Conservation (phyloP, 2,329 filamentous ascomycete species). For the Pseudogymnoascus sp. region DNA sequence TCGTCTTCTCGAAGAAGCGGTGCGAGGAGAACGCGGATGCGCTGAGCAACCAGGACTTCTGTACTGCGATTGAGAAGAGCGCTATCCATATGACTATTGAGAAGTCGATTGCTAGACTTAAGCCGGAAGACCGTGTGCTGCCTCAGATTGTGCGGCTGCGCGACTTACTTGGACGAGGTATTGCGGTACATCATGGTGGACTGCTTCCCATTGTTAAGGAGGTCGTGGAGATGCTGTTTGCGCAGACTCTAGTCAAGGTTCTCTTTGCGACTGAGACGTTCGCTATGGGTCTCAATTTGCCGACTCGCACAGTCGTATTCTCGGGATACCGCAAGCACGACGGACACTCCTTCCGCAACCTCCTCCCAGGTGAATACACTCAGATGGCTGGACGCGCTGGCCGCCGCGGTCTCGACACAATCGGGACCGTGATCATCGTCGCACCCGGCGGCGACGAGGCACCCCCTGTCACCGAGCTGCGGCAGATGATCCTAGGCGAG, state of each 20-base stretch:
- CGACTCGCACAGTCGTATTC: constrained; percentile 93
- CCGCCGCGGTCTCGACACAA: constrained; percentile 81
- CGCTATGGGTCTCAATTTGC: constrained; percentile 94
- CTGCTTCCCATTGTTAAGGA: constrained; percentile 95
- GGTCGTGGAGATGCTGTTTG: constrained; percentile 92
- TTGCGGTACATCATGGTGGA: constrained; percentile 94
- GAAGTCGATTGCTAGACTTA: constrained; percentile 83
- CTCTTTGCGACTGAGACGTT: constrained; percentile 98
- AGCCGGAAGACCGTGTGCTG: constrained; percentile 80
- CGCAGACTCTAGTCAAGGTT: constrained; percentile 89
- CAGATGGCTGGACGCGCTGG: constrained; percentile 97
- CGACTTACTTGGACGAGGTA: constrained; percentile 77
- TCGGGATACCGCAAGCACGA: constrained; percentile 96
- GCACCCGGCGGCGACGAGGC: constrained; percentile 74
- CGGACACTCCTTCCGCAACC: constrained; percentile 80
- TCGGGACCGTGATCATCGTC: constrained; percentile 92
- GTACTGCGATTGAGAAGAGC: constrained; percentile 88
- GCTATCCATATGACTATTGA: constrained; percentile 96
- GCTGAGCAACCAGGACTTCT: constrained; percentile 90
- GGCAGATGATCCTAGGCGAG: constrained; percentile 92
- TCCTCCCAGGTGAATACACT: constrained; percentile 92
- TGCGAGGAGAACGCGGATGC: constrained; percentile 97
- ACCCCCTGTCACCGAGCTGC: constrained; percentile 71
- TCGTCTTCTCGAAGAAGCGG: constrained; percentile 96
- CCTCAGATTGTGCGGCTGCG: constrained; percentile 85